Evolutionary conservation across 2,329 filamentous ascomycete genomes (phyloP), one percentile per base, ranked within the genome.

Genomic region (Trichoderma afroharzianum): DNA sequence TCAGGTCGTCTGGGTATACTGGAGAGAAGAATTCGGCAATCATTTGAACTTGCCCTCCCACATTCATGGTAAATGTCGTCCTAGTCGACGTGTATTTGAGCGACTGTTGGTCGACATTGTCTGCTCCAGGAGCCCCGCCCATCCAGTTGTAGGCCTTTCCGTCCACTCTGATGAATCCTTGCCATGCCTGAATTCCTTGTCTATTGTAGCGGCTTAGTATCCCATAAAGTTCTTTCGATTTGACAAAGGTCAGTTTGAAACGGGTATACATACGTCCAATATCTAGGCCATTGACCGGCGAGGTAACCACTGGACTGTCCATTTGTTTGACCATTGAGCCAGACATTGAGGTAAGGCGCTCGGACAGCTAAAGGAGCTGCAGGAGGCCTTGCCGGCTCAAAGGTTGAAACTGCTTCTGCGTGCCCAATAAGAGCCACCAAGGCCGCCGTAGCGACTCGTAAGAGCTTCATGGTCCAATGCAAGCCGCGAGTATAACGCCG

Each of bases 301-400:
- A 94, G 84, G 72, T 91, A 87, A 1, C 90, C 91, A 39, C 90
- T 89, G 76, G 91, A 88, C 11, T 88, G 87, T 26, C 86, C 88
- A 78, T 89, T 85, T 32, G 83, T 87, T 1, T 90, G 90, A 11
- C 86, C 89, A 71, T 87, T 81, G 55, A 91, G 84, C 91, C 91
- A 93, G 15, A 89, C 88, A 77, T 88, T 93, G 18, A 95, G 81
- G 75, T 95, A 95, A 0, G 93, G 93, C 11, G 90, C 91, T 73
- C 88, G 90, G 58, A 95, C 92, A 57, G 92, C 92, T 39, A 95
- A 81, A 14, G 93, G 92, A 32, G 92, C 84, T 1, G 91, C 86
- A 18, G 91, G 91, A 55, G 91, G 91, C 7, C 90, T 85, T 43
- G 88, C 86, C 39, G 91, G 91, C 43, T 82, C 84, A 77, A 92